Percentiles rank a stretch among this genome's conserved stretches.
Conservation (phyloP, 192 early-diverging fungal species). For the Radiomyces spectabilis region DNA sequence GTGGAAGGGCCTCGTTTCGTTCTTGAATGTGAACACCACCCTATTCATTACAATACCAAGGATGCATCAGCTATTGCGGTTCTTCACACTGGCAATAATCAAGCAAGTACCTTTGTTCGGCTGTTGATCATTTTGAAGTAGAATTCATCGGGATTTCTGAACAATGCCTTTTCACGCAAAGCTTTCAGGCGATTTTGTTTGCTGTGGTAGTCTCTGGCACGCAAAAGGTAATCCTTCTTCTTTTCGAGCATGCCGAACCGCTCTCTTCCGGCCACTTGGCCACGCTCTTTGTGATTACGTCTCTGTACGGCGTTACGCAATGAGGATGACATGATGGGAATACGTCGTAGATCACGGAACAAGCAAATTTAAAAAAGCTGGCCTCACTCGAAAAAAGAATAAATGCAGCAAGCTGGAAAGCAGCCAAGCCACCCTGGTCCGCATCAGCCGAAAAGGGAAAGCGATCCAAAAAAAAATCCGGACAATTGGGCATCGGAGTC, state of each 20-base stretch:
- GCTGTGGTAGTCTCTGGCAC: constrained; percentile 81
- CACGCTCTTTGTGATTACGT: constrained; percentile 86
- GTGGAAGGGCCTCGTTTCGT: constrained; percentile 63
- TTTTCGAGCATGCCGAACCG: constrained; percentile 86
- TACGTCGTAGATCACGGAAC: not conserved
- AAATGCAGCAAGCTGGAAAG: not conserved
- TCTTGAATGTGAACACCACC: constrained; percentile 74
- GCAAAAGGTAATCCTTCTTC: constrained; percentile 96
- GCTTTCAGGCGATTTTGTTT: constrained; percentile 84
- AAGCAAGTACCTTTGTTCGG: constrained; percentile 73
- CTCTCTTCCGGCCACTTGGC: constrained; percentile 56
- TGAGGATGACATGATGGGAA: constrained; percentile 32
- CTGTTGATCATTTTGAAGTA: constrained; percentile 95
- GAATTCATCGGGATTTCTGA: constrained; percentile 95
- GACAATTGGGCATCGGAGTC: no score
- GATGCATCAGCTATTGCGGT: not conserved
- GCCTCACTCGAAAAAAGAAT: not conserved
- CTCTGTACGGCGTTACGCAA: constrained; percentile 79
- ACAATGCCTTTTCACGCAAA: constrained; percentile 77
- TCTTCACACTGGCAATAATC: no score
- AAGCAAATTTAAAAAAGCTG: not conserved
- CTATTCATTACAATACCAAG: constrained; percentile 4
- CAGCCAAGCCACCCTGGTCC: no score
- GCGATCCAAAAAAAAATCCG: no score
- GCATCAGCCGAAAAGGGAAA: not conserved